Base-by-base conservation (phyloP, 768 basidiomycete genomes). In the Trametopsis cervina region DNA sequence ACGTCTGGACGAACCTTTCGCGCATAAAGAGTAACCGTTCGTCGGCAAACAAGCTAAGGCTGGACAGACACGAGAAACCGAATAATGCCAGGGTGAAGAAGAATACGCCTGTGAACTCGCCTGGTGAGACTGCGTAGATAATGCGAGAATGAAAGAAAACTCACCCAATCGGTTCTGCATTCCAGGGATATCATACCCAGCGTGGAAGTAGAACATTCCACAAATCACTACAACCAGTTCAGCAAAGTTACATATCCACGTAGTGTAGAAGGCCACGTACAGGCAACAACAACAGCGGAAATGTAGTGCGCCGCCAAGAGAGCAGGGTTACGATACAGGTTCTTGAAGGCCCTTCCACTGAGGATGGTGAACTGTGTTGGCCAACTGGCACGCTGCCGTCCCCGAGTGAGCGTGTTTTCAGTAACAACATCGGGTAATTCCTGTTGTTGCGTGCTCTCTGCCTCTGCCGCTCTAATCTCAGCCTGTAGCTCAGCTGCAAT, bases 31-130 rank as follows among this genome's bases (percentile, higher is more conserved):
- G 67, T 49, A 98, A 83, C 38, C 96, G 78, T 60, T 99, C 96
- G 56, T 90, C 92, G 4, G 96, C 89, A 61, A 99, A 98, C 42
- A 96, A 68, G 2, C 91, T 89, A 43, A 99, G 70, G 46, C 94
- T 97, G 9, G 93, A 93, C 47, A 99, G 68, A 61, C 92, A 95
- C 4, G 95, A 95, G 69, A 99, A 98, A 2, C 93, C 96, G 56
- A 99, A 98, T 7, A 99, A 71, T 1, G 93, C 84, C n/a, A 99
- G 72, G 2, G 92, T 85, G 69, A 99, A 99, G 74, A 99, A 94
- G 80, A 98, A 97, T 45, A 97, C 77, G 7, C 94, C 89, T 79
- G n/a, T n/a, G 65, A 1, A 33, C 25, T 22, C 33, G 22, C 7
- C 39, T 11, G 39, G 11, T 40, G 17, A 12, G 27, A n/a, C 15